phyloP scores from a whole-genome alignment of 345 rosid genomes.

The Zanthoxylum bungeanum region DNA sequence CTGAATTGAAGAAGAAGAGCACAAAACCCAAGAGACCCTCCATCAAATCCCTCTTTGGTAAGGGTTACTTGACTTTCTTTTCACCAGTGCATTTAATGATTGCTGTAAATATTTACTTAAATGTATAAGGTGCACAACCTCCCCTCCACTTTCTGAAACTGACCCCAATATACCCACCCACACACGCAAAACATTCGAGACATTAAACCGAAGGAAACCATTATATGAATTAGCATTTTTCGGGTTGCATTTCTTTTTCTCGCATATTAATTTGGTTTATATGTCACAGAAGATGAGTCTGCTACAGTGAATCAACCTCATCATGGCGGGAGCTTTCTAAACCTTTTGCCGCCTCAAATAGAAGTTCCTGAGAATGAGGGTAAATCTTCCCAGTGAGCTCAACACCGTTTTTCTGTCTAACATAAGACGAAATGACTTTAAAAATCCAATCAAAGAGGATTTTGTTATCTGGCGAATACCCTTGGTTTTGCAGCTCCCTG shows the following conservation, averaged over 20 bases:
- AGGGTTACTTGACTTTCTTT: constrained; percentile 10
- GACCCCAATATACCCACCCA: background rate
- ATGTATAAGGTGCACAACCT: background rate
- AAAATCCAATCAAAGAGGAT: constrained; percentile 1
- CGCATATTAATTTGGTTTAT: background rate
- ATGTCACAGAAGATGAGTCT: constrained; percentile 69
- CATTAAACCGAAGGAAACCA: background rate
- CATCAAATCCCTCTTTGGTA: constrained; percentile 93
- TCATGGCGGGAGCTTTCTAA: constrained; percentile 70
- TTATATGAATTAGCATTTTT: background rate
- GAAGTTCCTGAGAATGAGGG: constrained; percentile 57
- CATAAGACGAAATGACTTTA: constrained; percentile 7
- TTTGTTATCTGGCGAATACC: constrained; percentile 19
- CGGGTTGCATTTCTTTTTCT: background rate
- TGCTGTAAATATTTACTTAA: background rate
- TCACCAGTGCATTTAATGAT: background rate
- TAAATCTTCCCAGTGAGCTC: constrained; percentile 35
- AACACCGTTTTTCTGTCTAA: background rate
- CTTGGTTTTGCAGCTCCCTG: constrained; percentile 19
- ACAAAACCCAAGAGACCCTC: constrained; percentile 83
- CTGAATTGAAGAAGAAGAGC: constrained; percentile 82
- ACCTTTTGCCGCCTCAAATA: constrained; percentile 64
- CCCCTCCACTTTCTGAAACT: background rate
- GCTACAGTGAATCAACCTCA: constrained; percentile 43
- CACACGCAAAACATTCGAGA: background rate